A percentile compares a stretch with the other conserved stretches of the same genome.
Evolutionary conservation across 139 green algal species (phyloP).

Genomic region (Axilococcus clingmanii): DNA sequence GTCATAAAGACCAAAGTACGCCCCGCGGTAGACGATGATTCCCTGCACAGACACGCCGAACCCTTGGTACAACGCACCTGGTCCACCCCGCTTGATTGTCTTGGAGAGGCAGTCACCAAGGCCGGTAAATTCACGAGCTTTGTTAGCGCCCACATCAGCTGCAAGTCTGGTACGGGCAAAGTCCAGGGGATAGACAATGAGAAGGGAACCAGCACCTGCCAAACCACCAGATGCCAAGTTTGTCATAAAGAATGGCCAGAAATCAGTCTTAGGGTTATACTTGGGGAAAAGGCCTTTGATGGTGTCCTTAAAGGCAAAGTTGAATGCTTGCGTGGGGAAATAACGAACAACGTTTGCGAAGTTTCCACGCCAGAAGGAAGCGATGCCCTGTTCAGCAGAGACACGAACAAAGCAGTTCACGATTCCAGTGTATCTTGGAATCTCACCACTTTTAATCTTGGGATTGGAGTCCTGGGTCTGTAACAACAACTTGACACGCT

Average conservation of each 20-base stretch:
- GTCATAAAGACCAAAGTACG: slow-evolving; percentile 99
- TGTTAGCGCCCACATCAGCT: slow-evolving; percentile 66
- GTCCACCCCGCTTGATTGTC: slow-evolving; percentile 41
- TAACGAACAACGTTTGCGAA: slow-evolving; percentile 92
- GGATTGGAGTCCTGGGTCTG: slow-evolving; percentile 79
- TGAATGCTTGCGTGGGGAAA: slow-evolving; percentile 93
- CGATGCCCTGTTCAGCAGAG: slow-evolving; percentile 69
- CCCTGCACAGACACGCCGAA: slow-evolving; percentile 93
- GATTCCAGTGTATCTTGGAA: slow-evolving; percentile 81
- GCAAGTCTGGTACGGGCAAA: slow-evolving; percentile 97
- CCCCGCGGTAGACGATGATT: slow-evolving; percentile 97
- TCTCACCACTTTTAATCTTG: slow-evolving; percentile 68
- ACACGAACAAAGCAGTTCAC: slow-evolving; percentile 92
- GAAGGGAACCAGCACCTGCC: slow-evolving; percentile 84
- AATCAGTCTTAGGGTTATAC: slow-evolving; percentile 85
- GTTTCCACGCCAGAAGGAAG: slow-evolving; percentile 97
- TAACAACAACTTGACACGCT: slow-evolving; percentile 96
- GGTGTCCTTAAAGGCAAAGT: slow-evolving; percentile 99
- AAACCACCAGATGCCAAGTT: slow-evolving; percentile 94
- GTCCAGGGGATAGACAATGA: slow-evolving; percentile 98
- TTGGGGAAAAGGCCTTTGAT: slow-evolving; percentile 96
- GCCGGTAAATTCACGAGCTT: slow-evolving; percentile 76
- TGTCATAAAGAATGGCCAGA: slow-evolving; percentile 91
- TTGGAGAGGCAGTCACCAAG: slow-evolving; percentile 87
- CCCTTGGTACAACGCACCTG: slow-evolving; percentile 73